Evolutionary conservation across 2,329 filamentous ascomycete genomes (phyloP).

Genomic region (Piedraia hortae): DNA sequence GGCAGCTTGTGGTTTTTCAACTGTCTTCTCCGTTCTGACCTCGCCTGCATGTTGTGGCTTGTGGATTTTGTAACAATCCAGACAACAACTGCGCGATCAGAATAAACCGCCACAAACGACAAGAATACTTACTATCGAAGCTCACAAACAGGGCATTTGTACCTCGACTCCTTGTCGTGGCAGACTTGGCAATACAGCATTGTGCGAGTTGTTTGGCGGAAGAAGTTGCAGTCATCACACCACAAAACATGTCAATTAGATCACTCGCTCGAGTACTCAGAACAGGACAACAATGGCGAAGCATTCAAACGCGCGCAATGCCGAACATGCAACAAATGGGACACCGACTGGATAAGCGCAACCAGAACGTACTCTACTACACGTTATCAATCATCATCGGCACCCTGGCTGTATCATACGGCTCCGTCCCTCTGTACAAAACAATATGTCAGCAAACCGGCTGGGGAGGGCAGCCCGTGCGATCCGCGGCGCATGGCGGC

Average conservation of each 20-base stretch:
- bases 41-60: conserved; percentile 9
- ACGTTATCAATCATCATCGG: conserved; percentile 50
- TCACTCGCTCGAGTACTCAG: conserved; percentile 6
- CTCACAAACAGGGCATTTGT: conserved; percentile 22
- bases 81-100: conserved; percentile 12
- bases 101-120: background rate
- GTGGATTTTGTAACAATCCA: conserved; percentile 15
- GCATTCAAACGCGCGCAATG: conserved; percentile 6
- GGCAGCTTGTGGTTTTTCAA: too few relatives aligned
- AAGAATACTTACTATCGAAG: conserved; percentile 16
- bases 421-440: conserved; percentile 66
- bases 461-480: conserved; percentile 80
- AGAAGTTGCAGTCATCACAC: conserved; percentile 2
- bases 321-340: conserved; percentile 32
- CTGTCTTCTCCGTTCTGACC: conserved; percentile 5
- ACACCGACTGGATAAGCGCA: conserved; percentile 37
- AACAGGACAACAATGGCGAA: conserved; percentile 8
- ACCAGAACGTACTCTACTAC: conserved; percentile 43
- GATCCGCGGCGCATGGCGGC: conserved; percentile 40
- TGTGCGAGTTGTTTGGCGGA: conserved; percentile 3
- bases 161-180: conserved; percentile 18
- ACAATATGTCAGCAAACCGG: conserved; percentile 73
- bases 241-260: conserved; percentile 8
- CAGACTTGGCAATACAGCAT: too few relatives aligned
- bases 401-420: conserved; percentile 55